Conservation (phyloP, 2,329 filamentous ascomycete genomes). For the Dothistroma septosporum region DNA sequence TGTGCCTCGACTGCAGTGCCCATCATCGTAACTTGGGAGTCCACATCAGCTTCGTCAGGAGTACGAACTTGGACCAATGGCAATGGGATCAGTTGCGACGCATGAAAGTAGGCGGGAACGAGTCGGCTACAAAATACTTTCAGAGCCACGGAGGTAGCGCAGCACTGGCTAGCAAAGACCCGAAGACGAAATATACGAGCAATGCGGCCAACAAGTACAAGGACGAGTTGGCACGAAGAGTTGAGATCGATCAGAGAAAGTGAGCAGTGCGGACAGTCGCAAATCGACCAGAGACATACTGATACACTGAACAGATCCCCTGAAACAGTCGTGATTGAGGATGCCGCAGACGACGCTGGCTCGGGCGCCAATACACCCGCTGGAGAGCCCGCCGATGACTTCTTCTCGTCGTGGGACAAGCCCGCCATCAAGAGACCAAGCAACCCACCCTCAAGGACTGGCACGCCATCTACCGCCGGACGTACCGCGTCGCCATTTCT, state of each 20-base stretch:
- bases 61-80: conserved; percentile 96
- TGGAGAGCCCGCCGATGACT: conserved; percentile 81
- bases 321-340: conserved; percentile 78
- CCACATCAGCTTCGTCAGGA: conserved; percentile 98
- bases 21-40: conserved; percentile 97
- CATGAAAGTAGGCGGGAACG: conserved; percentile 98
- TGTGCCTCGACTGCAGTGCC: conserved; percentile 95
- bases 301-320: conserved; percentile 61
- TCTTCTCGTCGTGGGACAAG: conserved; percentile 99
- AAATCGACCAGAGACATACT: conserved; percentile 15
- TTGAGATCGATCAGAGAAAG: conserved; percentile 78
- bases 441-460: conserved; percentile 84
- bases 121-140: conserved; percentile 97
- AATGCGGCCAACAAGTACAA: conserved; percentile 96
- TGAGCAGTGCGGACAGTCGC: conserved; percentile 45
- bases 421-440: conserved; percentile 94
- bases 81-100: conserved; percentile 97
- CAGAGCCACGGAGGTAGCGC: conserved; percentile 92
- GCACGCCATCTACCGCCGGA: conserved; percentile 70
- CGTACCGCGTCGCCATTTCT: conserved; percentile 89
- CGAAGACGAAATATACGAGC: conserved; percentile 94
- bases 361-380: conserved; percentile 72
- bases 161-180: conserved; percentile 90
- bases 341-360: conserved; percentile 48
- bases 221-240: conserved; percentile 85